Conservation (phyloP, 176 grass and related monocot genomes). For the Bothriochloa decipiens region DNA sequence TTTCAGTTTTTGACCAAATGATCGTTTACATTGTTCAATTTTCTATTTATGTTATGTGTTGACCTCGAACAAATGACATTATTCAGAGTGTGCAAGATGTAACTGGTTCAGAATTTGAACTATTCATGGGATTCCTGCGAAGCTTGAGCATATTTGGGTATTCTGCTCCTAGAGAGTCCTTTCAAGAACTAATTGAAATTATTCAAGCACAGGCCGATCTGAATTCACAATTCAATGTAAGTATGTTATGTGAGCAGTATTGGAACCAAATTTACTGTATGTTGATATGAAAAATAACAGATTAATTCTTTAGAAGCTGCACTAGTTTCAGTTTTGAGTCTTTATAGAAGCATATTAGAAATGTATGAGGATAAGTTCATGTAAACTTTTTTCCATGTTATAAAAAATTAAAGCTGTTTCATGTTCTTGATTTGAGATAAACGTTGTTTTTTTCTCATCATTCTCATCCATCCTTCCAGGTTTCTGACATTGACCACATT, state of each 20-base stretch:
- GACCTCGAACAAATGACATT: slow-evolving; percentile 24
- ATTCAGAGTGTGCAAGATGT: slow-evolving; percentile 97
- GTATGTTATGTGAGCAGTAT: slow-evolving; percentile 24
- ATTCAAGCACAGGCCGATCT: slow-evolving; percentile 98
- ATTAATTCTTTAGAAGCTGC: background rate
- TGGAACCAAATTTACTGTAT: slow-evolving; percentile 33
- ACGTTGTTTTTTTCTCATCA: slow-evolving; percentile 23
- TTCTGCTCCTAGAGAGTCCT: slow-evolving; percentile 73
- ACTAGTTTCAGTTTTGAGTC: background rate
- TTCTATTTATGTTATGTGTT: slow-evolving; percentile 25
- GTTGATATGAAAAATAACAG: slow-evolving; percentile 21
- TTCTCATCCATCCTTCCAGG: slow-evolving; percentile 52
- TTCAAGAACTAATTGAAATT: slow-evolving; percentile 97
- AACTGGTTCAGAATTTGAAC: slow-evolving; percentile 90
- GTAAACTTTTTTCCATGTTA: background rate
- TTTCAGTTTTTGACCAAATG: slow-evolving; percentile 21
- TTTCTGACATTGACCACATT: slow-evolving; percentile 85
- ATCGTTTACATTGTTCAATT: background rate
- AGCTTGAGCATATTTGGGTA: slow-evolving; percentile 96
- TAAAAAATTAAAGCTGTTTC: slow-evolving; percentile 9
- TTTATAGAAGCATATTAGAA: background rate
- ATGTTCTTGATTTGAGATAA: slow-evolving; percentile 20
- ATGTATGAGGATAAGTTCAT: background rate
- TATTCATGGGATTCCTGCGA: slow-evolving; percentile 96
- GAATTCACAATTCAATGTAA: slow-evolving; percentile 92